These are phyloP conservation scores for Mollisiaceae sp. DNA, from an alignment of 2,329 filamentous ascomycete species.

Conservation along the genomic window DNA sequence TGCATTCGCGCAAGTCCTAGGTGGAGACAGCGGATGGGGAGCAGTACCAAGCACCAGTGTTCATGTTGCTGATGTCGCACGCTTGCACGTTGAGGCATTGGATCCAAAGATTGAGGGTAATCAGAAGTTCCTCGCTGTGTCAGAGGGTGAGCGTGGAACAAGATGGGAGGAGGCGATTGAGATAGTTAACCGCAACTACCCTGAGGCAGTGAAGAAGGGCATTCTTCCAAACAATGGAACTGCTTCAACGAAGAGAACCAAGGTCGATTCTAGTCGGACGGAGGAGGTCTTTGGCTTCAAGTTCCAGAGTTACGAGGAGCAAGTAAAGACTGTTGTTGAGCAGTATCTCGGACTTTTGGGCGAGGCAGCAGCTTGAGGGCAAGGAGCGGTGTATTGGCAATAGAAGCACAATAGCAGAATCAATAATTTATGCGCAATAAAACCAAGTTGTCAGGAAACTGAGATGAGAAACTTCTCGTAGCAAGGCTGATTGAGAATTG, in stretches of 20 bases:
- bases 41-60: conserved; percentile 30
- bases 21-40: conserved; percentile 30
- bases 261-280: conserved; percentile 40
- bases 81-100: conserved; percentile 33
- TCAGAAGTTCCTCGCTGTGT: conserved; percentile 33
- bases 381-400: not conserved
- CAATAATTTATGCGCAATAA: not conserved
- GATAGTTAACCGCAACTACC: conserved; percentile 44
- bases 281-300: conserved; percentile 44
- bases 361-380: not conserved
- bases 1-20: conserved; percentile 31
- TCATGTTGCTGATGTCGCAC: conserved; percentile 33
- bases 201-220: conserved; percentile 39
- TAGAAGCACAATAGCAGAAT: not conserved
- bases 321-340: conserved; percentile 43
- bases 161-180: conserved; percentile 48
- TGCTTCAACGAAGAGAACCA: conserved; percentile 29
- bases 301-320: conserved; percentile 44
- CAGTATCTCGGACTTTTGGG: conserved; percentile 44
- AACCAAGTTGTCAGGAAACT: too few relatives aligned
- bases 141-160: conserved; percentile 34
- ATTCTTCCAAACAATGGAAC: conserved; percentile 35
- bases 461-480: too few relatives aligned
- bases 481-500: too few relatives aligned
- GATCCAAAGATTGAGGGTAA: conserved; percentile 31